phyloP scores from a whole-genome alignment of 2,329 filamentous ascomycete species.

The Coniosporium tulheliwenetii region DNA sequence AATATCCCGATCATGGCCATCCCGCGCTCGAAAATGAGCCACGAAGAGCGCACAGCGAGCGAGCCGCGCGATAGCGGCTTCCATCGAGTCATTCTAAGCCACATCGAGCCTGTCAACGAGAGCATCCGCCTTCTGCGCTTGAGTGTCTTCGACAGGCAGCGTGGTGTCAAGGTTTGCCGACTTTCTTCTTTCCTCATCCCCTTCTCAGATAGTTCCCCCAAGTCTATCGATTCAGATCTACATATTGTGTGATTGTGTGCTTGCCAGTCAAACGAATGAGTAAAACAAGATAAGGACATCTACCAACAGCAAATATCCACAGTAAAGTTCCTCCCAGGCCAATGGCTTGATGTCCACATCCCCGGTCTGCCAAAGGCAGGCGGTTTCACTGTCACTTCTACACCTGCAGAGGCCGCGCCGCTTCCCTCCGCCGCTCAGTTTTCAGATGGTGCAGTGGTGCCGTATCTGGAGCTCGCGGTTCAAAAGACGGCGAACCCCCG shows the following conservation, averaged over 20 bases:
- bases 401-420: conserved; percentile 39
- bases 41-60: conserved; percentile 56
- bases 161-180: conserved; percentile 31
- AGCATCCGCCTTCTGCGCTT: conserved; percentile 55
- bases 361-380: conserved; percentile 55
- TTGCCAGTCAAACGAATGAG: not conserved
- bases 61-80: conserved; percentile 56
- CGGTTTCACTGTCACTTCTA: conserved; percentile 77
- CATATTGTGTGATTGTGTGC: not conserved
- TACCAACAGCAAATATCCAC: conserved; percentile 1
- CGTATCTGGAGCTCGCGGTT: conserved; percentile 63
- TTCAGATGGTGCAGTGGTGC: conserved; percentile 5
- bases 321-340: conserved; percentile 58
- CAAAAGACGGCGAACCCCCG: conserved; percentile 60
- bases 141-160: conserved; percentile 32
- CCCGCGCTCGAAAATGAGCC: conserved; percentile 21
- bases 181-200: conserved; percentile 9
- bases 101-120: conserved; percentile 50
- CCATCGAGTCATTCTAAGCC: conserved; percentile 44
- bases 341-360: conserved; percentile 77
- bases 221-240: not conserved
- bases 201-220: not conserved
- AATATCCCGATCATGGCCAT: conserved; percentile 13
- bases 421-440: not conserved
- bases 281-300: conserved; percentile 11